Percentiles rank a stretch among this genome's conserved stretches.
Evolutionary conservation across 106 monocot species (phyloP).

Genomic region (Acanthochlamys bracteata): DNA sequence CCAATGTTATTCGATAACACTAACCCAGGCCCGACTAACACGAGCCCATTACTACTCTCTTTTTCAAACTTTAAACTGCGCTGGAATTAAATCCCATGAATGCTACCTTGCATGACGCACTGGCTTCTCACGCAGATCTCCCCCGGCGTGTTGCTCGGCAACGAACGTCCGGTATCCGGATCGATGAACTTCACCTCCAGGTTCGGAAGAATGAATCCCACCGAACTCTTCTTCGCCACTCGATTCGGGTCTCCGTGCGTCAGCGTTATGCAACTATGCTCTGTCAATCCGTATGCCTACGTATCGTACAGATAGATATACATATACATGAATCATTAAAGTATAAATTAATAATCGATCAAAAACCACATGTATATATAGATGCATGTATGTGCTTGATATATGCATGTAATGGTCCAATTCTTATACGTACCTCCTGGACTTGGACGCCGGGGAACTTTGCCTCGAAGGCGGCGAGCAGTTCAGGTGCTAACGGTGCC

Average conservation of each 20-base stretch:
- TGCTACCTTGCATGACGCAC: slow-evolving; percentile 76
- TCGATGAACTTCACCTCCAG: slow-evolving; percentile 85
- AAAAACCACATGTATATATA: no score
- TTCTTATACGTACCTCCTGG: slow-evolving; percentile 64
- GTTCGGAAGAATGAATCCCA: slow-evolving; percentile 85
- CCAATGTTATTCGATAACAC: no score
- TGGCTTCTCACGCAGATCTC: slow-evolving; percentile 87
- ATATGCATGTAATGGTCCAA: no score
- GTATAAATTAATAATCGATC: no score
- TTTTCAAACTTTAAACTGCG: no score
- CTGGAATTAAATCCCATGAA: no score
- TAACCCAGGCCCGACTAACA: no score
- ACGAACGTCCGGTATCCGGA: slow-evolving; percentile 51
- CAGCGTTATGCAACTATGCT: slow-evolving; percentile 94
- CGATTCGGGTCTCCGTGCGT: slow-evolving; percentile 58
- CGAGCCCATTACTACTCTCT: no score
- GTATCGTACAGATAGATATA: no score
- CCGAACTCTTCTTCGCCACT: slow-evolving; percentile 72
- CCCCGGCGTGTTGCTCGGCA: slow-evolving; percentile 51
- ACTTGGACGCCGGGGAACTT: slow-evolving; percentile 67
- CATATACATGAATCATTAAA: no score
- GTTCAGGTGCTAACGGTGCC: slow-evolving; percentile 77
- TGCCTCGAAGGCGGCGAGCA: slow-evolving; percentile 57
- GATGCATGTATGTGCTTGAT: no score
- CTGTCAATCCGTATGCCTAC: slow-evolving; percentile 92